A percentile compares a stretch with the other conserved stretches of the same genome.
phyloP scores from a whole-genome alignment of 768 basidiomycete species.

The Boletus sp. region DNA sequence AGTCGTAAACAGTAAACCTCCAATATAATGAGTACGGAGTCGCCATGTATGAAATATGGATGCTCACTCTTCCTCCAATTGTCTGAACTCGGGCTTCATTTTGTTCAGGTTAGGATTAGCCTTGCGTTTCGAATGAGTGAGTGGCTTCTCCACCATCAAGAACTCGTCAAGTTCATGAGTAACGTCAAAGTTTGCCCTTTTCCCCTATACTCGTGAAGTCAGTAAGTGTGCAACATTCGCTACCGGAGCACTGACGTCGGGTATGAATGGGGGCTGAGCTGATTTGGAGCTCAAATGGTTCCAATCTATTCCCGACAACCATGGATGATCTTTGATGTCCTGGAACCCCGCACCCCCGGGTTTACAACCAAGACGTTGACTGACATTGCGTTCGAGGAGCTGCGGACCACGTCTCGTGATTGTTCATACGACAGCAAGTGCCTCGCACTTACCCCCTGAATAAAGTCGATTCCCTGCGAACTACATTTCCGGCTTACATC shows the following conservation, averaged over 20 bases:
- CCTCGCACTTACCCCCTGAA: slow-evolving; percentile 58
- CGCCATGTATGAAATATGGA: background rate
- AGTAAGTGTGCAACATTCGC: background rate
- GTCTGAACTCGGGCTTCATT: slow-evolving; percentile 86
- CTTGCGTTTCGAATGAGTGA: slow-evolving; percentile 92
- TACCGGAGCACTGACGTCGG: slow-evolving; percentile 67
- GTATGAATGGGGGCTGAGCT: slow-evolving; percentile 78
- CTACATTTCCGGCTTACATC: slow-evolving; percentile 60
- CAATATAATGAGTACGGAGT: slow-evolving; percentile 9
- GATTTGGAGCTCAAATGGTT: slow-evolving; percentile 66
- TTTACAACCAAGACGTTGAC: slow-evolving; percentile 76
- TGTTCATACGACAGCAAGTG: background rate
- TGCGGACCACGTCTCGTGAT: slow-evolving; percentile 31
- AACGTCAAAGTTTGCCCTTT: slow-evolving; percentile 97
- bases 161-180: slow-evolving; percentile 97
- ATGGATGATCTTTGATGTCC: slow-evolving; percentile 78
- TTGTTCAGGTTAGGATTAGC: slow-evolving; percentile 79
- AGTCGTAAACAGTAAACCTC: slow-evolving; percentile 91
- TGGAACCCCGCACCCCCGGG: slow-evolving; percentile 65
- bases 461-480: slow-evolving; percentile 57
- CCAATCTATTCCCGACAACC: slow-evolving; percentile 87
- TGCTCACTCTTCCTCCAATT: slow-evolving; percentile 88
- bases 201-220: slow-evolving; percentile 53
- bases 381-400: slow-evolving; percentile 83
- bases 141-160: slow-evolving; percentile 95